Base-by-base conservation (phyloP, 106 monocot species). In the Amphibolis antarctica region DNA sequence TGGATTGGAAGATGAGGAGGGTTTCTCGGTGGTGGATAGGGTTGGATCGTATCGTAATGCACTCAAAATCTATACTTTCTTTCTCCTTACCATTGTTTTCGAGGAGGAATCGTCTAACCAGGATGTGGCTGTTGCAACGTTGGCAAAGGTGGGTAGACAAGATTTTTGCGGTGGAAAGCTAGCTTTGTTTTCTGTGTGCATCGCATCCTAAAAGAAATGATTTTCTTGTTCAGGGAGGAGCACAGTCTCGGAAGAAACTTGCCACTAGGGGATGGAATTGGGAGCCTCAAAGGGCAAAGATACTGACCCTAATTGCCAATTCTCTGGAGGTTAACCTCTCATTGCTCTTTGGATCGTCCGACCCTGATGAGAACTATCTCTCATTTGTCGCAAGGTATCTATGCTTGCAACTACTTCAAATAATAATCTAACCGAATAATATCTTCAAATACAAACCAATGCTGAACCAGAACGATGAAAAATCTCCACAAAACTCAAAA, bases 21-120 rank as follows among this genome's bases (percentile, higher is more conserved):
- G 0, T 13, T 9, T 13, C 44, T 12, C 57, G n/a, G 13, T 80
- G 1, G 66, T 67, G 9, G 78, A 66, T 3, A 72, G 84, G 19
- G 60, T 98, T 17, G 72, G 76, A 0, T 85, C 84, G 3, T 80
- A 82, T 46, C 75, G 87, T 23, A 98, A 98, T 59, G 86, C 98
- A 28, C 87, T 98, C 51, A 90, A 80, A 78, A 85, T 98, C 48
- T 98, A 98, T 72, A 77, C 91, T 0, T 98, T 88, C 73, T 98
- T 98, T 65, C 82, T 98, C 49, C 64, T 98, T 30, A 66, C 66
- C 28, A 74, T 91, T 22, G 80, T 71, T 50, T 71, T 82, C 28
- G 42, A 69, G 9, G 80, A 98, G 74, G 91, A 88, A 28, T 55
- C 54, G 0, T 44, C 62, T 13, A 46, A 52, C 1, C 63, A 71